Base-by-base conservation (phyloP, 495 filamentous ascomycete species). In the Neurospora sp. region DNA sequence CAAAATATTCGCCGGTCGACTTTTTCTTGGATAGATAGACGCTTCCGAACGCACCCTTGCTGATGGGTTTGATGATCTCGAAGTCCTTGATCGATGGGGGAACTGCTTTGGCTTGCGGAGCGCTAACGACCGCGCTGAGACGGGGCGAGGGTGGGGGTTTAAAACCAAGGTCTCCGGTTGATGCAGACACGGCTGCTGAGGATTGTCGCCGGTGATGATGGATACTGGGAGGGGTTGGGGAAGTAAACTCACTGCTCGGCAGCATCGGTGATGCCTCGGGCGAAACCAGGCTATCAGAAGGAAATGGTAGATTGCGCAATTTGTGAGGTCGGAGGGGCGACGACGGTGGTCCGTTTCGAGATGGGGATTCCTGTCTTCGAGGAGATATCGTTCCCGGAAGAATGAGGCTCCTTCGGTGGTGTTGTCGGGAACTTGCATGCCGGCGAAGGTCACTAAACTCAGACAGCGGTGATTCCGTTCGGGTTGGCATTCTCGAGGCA, bases 61-160 rank as follows among this genome's bases (percentile, higher is more conserved):
- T 99, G 79, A 99, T 99, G 35, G 96, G 96, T 76, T 99, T 99
- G 82, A 99, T 97, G 76, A 99, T 97, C 77, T 99, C 96, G 79
- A 99, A 99, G 78, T 99, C 96, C 78, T 98, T 98, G 84, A 99
- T 99, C 0, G 96, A 99, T 31, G 94, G 92, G 4, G 94, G 92
- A 8, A 93, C 90, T 6, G 96, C 94, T 53, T 94, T 91, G 40
- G 87, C 86, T 78, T 89, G 87, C 7, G 87, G 87, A 37, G 92
- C 91, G 48, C 94, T 88, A 72, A 93, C 91, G 7, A 91, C 91
- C 35, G 90, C 85, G 68, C 83, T 88, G 71, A 98, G 78, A 27
- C 93, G 89, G 16, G 96, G 96, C 2, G 96, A 99, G 9, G 90
- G 84, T 0, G 96, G 94, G 38, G 89, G 89, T 72, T 88, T 91